Conservation (phyloP, 1,139 yeast species). For the Sugiyamaella sp. region DNA sequence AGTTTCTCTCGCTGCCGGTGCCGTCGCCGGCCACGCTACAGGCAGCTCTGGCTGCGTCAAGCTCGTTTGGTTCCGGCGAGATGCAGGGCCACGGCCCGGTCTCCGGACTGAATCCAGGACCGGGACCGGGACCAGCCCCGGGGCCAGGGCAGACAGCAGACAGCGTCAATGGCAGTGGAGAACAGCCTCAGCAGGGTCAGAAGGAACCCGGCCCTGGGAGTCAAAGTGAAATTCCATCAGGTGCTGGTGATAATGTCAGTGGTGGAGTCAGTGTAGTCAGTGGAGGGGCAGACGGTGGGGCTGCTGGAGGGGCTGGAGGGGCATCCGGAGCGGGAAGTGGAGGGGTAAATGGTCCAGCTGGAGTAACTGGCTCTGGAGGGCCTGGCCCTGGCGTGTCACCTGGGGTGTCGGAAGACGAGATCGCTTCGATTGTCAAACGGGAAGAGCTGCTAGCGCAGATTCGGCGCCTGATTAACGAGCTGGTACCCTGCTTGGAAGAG, state of each 20-base stretch:
- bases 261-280: neutral
- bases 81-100: neutral
- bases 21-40: slow-evolving; percentile 17
- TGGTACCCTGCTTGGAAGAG: slow-evolving; percentile 92
- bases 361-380: too few relatives aligned
- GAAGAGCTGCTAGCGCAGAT: slow-evolving; percentile 40
- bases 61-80: slow-evolving; percentile 4
- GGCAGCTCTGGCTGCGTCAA: slow-evolving; percentile 15
- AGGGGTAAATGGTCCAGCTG: too few relatives aligned
- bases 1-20: slow-evolving; percentile 44
- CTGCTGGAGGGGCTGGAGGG: neutral
- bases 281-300: neutral
- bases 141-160: neutral
- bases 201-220: too few relatives aligned
- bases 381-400: neutral
- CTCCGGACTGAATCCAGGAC: neutral
- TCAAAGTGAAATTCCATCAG: too few relatives aligned
- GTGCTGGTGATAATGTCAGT: neutral
- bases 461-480: slow-evolving; percentile 52
- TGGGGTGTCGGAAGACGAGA: slow-evolving; percentile 13
- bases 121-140: neutral
- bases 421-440: slow-evolving; percentile 17
- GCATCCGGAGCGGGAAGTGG: neutral
- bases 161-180: too few relatives aligned
- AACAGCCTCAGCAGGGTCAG: too few relatives aligned